phyloP scores from a whole-genome alignment of 768 basidiomycete genomes.

The Glaciozyma martinii region DNA sequence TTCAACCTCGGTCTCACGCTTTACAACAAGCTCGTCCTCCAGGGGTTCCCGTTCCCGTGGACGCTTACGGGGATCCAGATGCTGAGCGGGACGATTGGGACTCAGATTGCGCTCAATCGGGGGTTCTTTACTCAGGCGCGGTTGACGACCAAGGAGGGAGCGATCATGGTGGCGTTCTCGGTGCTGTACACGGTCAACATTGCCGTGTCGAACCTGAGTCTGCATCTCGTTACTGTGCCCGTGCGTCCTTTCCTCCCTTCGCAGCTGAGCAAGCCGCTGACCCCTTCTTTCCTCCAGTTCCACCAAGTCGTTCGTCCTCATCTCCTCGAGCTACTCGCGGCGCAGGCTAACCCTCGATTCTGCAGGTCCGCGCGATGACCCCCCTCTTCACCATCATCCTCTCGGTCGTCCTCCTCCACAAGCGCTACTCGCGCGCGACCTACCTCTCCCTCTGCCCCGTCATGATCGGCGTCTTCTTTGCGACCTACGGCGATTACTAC shows the following conservation, averaged over 20 bases:
- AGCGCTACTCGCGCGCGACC: conserved; percentile 54
- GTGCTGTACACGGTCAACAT: conserved; percentile 89
- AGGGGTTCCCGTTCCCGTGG: conserved; percentile 91
- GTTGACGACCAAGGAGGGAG: conserved; percentile 48
- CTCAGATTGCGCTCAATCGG: conserved; percentile 53
- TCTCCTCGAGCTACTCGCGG: no score
- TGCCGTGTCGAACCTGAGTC: conserved; percentile 81
- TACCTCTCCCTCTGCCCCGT: conserved; percentile 71
- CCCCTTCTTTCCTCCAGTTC: conserved; percentile 50
- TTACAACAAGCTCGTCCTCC: conserved; percentile 88
- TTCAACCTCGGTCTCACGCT: conserved; percentile 88
- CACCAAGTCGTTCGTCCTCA: conserved; percentile 68
- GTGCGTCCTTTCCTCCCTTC: conserved; percentile 16
- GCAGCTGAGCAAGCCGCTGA: background rate
- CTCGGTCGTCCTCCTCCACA: conserved; percentile 58
- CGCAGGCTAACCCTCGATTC: no score
- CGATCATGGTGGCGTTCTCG: conserved; percentile 70
- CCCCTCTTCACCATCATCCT: conserved; percentile 85
- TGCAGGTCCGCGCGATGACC: conserved; percentile 58
- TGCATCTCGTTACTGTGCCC: conserved; percentile 36
- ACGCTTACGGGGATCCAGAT: conserved; percentile 88
- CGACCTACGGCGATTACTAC: conserved; percentile 83
- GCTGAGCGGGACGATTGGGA: conserved; percentile 72
- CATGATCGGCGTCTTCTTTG: conserved; percentile 78
- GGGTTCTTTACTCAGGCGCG: conserved; percentile 54